A percentile compares a stretch with the other conserved stretches of the same genome.
phyloP scores from a whole-genome alignment of 2,329 filamentous ascomycete genomes.

The Xylaria sp. region DNA sequence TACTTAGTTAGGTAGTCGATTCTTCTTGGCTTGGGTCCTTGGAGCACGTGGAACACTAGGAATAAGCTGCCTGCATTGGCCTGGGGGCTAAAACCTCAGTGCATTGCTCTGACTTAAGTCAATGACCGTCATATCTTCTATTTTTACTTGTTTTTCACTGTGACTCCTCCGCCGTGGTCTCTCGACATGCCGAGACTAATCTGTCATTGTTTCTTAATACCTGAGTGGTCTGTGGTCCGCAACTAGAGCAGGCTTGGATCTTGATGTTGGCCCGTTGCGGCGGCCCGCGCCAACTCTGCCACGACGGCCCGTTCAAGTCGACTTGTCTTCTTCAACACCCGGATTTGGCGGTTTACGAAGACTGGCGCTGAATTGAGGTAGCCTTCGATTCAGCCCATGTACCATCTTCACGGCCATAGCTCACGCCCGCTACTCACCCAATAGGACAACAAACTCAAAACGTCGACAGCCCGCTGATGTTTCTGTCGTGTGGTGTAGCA shows the following conservation, averaged over 20 bases:
- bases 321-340: constrained; percentile 30
- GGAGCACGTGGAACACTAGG: not conserved
- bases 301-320: constrained; percentile 29
- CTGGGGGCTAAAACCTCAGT: not conserved
- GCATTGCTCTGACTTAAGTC: not conserved
- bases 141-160: constrained; percentile 4
- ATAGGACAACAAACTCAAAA: constrained; percentile 13
- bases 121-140: not conserved
- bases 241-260: constrained; percentile 32
- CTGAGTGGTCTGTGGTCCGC: constrained; percentile 24
- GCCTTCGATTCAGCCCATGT: constrained; percentile 29
- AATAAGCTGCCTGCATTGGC: not conserved
- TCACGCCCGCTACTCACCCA: constrained; percentile 9
- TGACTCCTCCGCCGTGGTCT: constrained; percentile 23
- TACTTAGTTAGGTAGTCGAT: constrained; percentile 2
- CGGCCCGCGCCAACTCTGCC: constrained; percentile 38
- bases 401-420: constrained; percentile 5
- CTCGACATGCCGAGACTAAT: constrained; percentile 2
- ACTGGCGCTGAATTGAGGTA: constrained; percentile 23
- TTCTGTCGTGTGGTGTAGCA: constrained; percentile 3
- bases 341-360: constrained; percentile 34
- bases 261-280: constrained; percentile 37
- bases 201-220: constrained; percentile 15
- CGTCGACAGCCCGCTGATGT: constrained; percentile 2
- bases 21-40: not conserved